Evolutionary conservation across 495 filamentous ascomycete species (phyloP).

Genomic region (Penicillium macrosclerotiorum): DNA sequence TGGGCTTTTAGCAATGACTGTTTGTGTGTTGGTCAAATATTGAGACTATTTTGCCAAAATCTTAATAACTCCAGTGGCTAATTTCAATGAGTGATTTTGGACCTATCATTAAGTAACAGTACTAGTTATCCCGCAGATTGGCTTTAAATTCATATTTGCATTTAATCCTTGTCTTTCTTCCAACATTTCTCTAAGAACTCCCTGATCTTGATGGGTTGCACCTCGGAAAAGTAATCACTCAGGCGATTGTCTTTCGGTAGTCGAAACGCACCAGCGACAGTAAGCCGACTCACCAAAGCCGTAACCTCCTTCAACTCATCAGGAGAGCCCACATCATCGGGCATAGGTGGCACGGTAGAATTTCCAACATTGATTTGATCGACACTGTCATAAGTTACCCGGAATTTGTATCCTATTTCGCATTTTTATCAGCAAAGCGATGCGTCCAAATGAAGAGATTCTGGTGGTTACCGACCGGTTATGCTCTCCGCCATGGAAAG

Average conservation of each 20-base stretch:
- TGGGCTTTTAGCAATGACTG: no score
- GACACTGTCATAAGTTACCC: conserved; percentile 45
- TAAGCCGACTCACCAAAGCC: conserved; percentile 32
- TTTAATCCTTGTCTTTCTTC: conserved; percentile 5
- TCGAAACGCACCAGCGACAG: conserved; percentile 32
- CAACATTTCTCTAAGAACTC: conserved; percentile 29
- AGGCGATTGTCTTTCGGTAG: conserved; percentile 25
- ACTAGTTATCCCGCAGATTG: background rate
- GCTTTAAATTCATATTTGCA: background rate
- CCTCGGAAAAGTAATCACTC: conserved; percentile 26
- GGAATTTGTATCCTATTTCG: conserved; percentile 46
- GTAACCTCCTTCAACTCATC: conserved; percentile 31
- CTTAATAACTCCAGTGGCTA: no score
- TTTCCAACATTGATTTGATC: conserved; percentile 46
- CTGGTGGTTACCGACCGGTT: conserved; percentile 32
- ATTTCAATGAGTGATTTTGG: background rate
- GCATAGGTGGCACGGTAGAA: conserved; percentile 45
- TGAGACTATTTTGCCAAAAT: no score
- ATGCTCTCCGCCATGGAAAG: conserved; percentile 44
- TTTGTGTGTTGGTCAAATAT: no score
- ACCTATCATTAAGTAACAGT: background rate
- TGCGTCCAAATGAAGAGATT: background rate
- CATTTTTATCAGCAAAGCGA: background rate
- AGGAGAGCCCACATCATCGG: conserved; percentile 16
- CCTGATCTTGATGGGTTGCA: conserved; percentile 26